Percentiles rank a stretch among this genome's conserved stretches.
phyloP scores from a whole-genome alignment of 2,329 filamentous ascomycete genomes.

The Cryphonectria nitschkei region DNA sequence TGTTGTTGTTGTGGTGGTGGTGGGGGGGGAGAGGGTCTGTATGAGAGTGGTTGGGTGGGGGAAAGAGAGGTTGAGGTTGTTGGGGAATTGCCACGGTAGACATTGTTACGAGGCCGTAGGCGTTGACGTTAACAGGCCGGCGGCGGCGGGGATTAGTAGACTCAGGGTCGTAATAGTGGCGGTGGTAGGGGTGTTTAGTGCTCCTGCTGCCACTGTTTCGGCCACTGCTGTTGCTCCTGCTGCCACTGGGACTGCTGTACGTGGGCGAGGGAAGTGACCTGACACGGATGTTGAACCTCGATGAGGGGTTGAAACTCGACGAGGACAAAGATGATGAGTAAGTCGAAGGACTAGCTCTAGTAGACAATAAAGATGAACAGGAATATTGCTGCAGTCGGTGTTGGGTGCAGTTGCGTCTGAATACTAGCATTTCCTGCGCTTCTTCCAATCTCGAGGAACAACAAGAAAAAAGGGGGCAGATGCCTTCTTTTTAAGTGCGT shows the following conservation, averaged over 20 bases:
- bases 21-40: not conserved
- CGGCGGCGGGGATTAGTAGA: slow-evolving; percentile 7
- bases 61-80: slow-evolving; percentile 28
- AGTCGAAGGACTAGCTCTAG: not conserved
- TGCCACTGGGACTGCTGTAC: slow-evolving; percentile 1
- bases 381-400: not conserved
- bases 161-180: no score
- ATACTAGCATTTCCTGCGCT: slow-evolving; percentile 11
- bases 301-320: not conserved
- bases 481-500: not conserved
- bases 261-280: slow-evolving; percentile 1
- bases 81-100: slow-evolving; percentile 34
- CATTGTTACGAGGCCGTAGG: slow-evolving; percentile 33
- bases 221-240: not conserved
- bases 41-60: slow-evolving; percentile 24
- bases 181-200: not conserved
- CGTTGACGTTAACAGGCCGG: slow-evolving; percentile 18
- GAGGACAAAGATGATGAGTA: not conserved
- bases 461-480: not conserved
- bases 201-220: slow-evolving; percentile 3
- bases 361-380: not conserved
- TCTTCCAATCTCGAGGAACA: not conserved
- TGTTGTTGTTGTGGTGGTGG: slow-evolving; percentile 11
- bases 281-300: not conserved
- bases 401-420: not conserved